Base-by-base conservation (phyloP, 1,284 basidiomycete genomes). In the Porodaedalea pini region DNA sequence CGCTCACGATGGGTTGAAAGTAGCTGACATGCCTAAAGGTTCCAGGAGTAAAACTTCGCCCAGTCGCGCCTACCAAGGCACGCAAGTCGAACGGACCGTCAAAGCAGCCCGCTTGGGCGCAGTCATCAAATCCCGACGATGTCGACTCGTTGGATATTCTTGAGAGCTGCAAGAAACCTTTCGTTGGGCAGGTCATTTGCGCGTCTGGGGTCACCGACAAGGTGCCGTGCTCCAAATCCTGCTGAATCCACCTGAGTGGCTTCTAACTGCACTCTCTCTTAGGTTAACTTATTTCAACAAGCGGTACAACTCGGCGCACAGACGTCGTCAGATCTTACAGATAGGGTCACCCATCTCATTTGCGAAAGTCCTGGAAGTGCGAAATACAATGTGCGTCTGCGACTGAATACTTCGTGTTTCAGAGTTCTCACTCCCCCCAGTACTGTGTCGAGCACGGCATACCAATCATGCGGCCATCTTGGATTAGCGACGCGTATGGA, bases 341-440 rank as follows among this genome's bases (percentile, higher is more conserved):
- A 90, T 67, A 78, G 78, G 51, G 87, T 90, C 27, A 93, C 91
- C 0, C 90, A 94, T 70, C 78, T 94, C 36, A 74, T 94, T 45
- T 88, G 90, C 0, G 74, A 72, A 27, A 72, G 73, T 15, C 83
- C 86, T 61, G 88, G 87, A 4, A 84, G 88, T 23, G 78, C 84
- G n/a, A 94, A 94, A 68, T 93, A 93, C 67, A 73, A 68, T 67
- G 89, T 81, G 40, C 51, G 78, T 69, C 19, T 44, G 36, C 43
- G n/a, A 59, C 32, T 44, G 39, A 59, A 34, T 50, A 32, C 27
- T 17, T 13, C 11, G 1, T 47, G 45, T 44, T 23, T 44, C 19
- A 44, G 17, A 21, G 41, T 11, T 21, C n/a, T 27, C 25, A 29
- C 23, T 41, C 37, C 27, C 34, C 19, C 32, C 65, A 91, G 84